phyloP scores from a whole-genome alignment of 1,284 basidiomycete genomes.

The Leccinum huronense region DNA sequence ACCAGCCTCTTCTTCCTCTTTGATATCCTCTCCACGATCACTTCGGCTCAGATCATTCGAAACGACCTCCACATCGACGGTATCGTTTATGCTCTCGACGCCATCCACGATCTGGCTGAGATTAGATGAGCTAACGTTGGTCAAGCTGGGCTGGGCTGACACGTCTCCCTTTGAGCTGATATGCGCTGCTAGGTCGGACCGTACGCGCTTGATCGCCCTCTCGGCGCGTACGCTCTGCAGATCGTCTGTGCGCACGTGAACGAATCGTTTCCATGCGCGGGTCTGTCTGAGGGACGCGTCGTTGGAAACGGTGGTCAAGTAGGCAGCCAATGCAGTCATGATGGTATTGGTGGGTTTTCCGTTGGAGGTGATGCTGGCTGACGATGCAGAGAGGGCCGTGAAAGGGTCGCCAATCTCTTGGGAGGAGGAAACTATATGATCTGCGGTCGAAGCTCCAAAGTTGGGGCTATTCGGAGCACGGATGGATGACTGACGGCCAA shows the following conservation, averaged over 20 bases:
- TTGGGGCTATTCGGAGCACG: conserved; percentile 34
- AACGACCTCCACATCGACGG: conserved; percentile 27
- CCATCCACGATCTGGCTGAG: conserved; percentile 31
- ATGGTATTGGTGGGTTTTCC: conserved; percentile 40
- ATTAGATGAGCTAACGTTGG: conserved; percentile 29
- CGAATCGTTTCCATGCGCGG: conserved; percentile 82
- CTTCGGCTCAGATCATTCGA: conserved; percentile 16
- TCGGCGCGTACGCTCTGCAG: conserved; percentile 83
- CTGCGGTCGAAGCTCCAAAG: conserved; percentile 29
- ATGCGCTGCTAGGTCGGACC: conserved; percentile 80
- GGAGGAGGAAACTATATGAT: conserved; percentile 49
- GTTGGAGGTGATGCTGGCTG: conserved; percentile 25
- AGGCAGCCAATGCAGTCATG: conserved; percentile 71
- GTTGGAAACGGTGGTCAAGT: conserved; percentile 76
- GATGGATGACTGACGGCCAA: conserved; percentile 40
- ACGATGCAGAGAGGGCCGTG: conserved; percentile 39
- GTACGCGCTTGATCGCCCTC: conserved; percentile 81
- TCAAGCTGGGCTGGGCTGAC: conserved; percentile 23
- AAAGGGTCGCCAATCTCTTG: conserved; percentile 64
- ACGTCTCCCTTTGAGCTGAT: conserved; percentile 36
- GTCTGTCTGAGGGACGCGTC: conserved; percentile 58
- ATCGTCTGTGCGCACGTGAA: conserved; percentile 81
- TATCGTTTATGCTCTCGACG: conserved; percentile 34
- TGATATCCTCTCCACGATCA: conserved; percentile 30
- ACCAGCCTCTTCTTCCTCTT: conserved; percentile 31